A percentile compares a stretch with the other conserved stretches of the same genome.
These are phyloP conservation scores for Microglena sp. DNA, from an alignment of 139 green algal genomes.

Conservation along the genomic window DNA sequence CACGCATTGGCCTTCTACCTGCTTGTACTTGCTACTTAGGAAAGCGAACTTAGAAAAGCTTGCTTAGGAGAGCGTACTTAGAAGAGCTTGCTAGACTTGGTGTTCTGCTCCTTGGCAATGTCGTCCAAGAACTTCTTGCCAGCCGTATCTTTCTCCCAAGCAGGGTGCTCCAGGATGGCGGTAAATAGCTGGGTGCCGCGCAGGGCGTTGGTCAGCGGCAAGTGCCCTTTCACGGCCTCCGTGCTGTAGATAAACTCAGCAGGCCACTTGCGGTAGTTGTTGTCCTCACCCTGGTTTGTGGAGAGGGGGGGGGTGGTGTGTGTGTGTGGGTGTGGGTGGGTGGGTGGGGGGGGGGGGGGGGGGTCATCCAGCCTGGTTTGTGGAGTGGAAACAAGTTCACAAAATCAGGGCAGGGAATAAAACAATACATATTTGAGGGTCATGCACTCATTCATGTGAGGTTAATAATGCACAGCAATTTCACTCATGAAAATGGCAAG, in stretches of 20 bases:
- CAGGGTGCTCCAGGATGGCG: slow-evolving; percentile 79
- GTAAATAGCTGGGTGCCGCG: slow-evolving; percentile 89
- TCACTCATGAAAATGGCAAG: too few relatives aligned
- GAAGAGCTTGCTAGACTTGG: not conserved
- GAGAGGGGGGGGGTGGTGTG: not conserved
- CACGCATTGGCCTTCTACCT: too few relatives aligned
- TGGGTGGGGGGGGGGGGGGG: not conserved
- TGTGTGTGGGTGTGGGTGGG: not conserved
- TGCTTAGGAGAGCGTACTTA: too few relatives aligned
- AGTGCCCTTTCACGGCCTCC: slow-evolving; percentile 76
- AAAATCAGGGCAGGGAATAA: too few relatives aligned
- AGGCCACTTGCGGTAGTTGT: slow-evolving; percentile 88
- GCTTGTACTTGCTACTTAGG: too few relatives aligned
- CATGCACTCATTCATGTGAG: too few relatives aligned
- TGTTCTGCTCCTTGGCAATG: not conserved
- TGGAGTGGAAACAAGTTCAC: too few relatives aligned
- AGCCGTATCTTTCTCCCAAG: slow-evolving; percentile 50
- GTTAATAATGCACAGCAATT: too few relatives aligned
- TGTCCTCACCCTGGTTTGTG: slow-evolving; percentile 5
- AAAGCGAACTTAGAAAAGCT: too few relatives aligned
- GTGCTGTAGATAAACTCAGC: slow-evolving; percentile 83
- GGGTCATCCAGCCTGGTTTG: too few relatives aligned
- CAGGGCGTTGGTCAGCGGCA: slow-evolving; percentile 94
- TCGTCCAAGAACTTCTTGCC: slow-evolving; percentile 1
- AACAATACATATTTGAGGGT: too few relatives aligned